Percentiles rank a stretch among this genome's conserved stretches.
Evolutionary conservation across 2,329 filamentous ascomycete species (phyloP).

Genomic region (Paraphaeosphaeria sporulosa): DNA sequence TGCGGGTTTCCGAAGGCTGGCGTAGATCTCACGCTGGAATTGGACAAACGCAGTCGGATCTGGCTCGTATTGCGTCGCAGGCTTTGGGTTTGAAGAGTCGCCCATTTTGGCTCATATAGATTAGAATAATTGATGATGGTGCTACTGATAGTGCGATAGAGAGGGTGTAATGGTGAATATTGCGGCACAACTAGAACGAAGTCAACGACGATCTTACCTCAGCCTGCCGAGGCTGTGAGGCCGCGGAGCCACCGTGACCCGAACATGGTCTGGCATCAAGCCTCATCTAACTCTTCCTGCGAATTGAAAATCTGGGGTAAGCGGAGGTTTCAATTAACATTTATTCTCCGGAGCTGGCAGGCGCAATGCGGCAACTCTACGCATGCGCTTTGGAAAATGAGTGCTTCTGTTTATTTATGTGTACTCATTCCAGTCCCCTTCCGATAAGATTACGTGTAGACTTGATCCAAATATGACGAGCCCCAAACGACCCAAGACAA

Average conservation of each 20-base stretch:
- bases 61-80: constrained; percentile 38
- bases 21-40: constrained; percentile 50
- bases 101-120: not conserved
- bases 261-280: not conserved
- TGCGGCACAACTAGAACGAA: not conserved
- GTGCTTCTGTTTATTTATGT: no score
- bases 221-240: not conserved
- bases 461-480: no score
- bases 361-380: no score
- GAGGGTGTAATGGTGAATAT: not conserved
- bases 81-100: not conserved
- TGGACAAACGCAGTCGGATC: constrained; percentile 44
- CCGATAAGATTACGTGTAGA: no score
- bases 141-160: not conserved
- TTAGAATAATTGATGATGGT: not conserved
- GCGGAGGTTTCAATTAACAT: no score
- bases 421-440: no score
- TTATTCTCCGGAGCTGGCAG: no score
- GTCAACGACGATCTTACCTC: not conserved
- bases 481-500: no score
- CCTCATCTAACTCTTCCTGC: not conserved
- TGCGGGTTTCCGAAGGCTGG: constrained; percentile 44
- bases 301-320: not conserved
- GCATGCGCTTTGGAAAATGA: no score
- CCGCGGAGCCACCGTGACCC: not conserved